phyloP scores from a whole-genome alignment of 1,139 yeast genomes.

The Hansenula anomala region DNA sequence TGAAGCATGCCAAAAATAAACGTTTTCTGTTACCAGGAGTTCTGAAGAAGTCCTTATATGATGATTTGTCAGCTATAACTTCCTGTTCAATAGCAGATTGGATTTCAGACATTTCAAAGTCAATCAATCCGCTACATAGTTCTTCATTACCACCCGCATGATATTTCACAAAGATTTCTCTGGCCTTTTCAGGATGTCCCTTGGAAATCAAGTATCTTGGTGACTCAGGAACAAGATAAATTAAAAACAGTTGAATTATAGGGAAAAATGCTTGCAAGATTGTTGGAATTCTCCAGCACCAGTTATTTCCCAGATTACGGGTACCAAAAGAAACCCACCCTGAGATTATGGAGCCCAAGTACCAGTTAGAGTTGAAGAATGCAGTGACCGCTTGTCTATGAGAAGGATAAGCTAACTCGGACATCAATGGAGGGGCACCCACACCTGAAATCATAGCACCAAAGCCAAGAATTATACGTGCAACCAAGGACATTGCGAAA shows the following conservation, averaged over 20 bases:
- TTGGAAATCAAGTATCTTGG: conserved; percentile 65
- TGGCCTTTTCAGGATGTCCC: conserved; percentile 53
- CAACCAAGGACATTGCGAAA: conserved; percentile 40
- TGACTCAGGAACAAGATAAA: conserved; percentile 57
- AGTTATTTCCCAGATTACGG: conserved; percentile 32
- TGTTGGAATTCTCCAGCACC: conserved; percentile 43
- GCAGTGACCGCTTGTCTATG: conserved; percentile 46
- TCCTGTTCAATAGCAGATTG: conserved; percentile 31
- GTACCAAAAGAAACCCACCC: too few species aligned
- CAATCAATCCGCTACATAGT: conserved; percentile 32
- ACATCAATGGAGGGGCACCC: conserved; percentile 38
- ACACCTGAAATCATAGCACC: conserved; percentile 40
- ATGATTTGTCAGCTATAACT: conserved; percentile 22
- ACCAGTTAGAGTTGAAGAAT: conserved; percentile 47
- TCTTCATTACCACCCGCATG: conserved; percentile 36
- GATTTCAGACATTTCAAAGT: conserved; percentile 44
- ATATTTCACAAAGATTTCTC: conserved; percentile 31
- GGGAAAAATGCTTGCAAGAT: conserved; percentile 37
- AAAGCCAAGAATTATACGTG: conserved; percentile 44
- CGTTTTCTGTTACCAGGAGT: conserved; percentile 40
- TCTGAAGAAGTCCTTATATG: conserved; percentile 23
- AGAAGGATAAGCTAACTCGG: conserved; percentile 38
- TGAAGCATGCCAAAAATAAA: conserved; percentile 32
- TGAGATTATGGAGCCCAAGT: conserved; percentile 52
- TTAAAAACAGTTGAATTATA: conserved; percentile 31